Base-by-base conservation (phyloP, 202 grass and related monocot species). In the Alloteropsis angusta region DNA sequence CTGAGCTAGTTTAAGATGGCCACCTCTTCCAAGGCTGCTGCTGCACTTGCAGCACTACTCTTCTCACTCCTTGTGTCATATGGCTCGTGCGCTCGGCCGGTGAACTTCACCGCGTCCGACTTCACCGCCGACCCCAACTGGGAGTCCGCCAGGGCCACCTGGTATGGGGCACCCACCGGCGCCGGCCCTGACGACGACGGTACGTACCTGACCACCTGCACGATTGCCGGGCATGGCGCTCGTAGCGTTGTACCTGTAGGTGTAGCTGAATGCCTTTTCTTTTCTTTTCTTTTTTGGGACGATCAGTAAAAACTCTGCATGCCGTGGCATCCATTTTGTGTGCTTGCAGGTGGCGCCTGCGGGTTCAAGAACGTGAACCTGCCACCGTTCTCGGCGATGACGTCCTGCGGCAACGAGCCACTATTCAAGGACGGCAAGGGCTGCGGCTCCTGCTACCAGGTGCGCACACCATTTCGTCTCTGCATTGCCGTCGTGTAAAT, bases 361-460 rank as follows among this genome's bases (percentile, higher is more conserved):
- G 76, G 76, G 8, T 79, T 67, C 62, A 66, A 79, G 47, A 39
- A 66, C 46, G 63, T 65, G 34, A 55, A 79, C 36, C 47, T 42
- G 36, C 21, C 92, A 15, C 93, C 89, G 7, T 95, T 95, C 74
- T 45, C 45, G 2, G 81, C 88, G 9, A 91, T 94, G 92, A 91
- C 80, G 1, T 84, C 92, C 3, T 88, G 85, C 38, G 92, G 88
- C 73, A 94, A 88, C 88, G 34, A 87, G 48, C 78, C 88, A 1
- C 19, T 94, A 9, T 94, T 85, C 86, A 88, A 94, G 67, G 82
- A 85, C 65, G 93, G 90, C 78, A 88, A 89, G 79, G 87, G 93
- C 23, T 97, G 93, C 50, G 93, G 93, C 52, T 79, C 92, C 39
- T 94, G 92, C 86, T 94, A 91, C 62, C 65, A 79, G 72, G 91